Percentiles rank a stretch among this genome's conserved stretches.
Evolutionary conservation across 371 early-diverging fungal genomes (phyloP).

Genomic region (Syncephalastrum racemosum): DNA sequence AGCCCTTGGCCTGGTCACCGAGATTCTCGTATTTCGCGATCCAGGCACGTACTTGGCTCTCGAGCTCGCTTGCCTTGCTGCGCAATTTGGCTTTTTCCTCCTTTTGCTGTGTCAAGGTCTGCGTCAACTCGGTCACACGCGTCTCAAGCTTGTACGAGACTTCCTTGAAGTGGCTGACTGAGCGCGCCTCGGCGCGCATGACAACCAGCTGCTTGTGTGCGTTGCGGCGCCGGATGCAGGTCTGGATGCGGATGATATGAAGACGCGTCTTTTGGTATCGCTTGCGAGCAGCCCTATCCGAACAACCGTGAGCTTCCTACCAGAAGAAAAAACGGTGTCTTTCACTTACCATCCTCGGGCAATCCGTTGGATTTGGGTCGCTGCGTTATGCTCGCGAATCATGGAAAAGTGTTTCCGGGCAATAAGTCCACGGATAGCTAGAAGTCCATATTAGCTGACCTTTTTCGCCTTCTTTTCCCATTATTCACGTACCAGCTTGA

Average conservation of each 20-base stretch:
- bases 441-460: background rate
- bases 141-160: slow-evolving; percentile 92
- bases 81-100: slow-evolving; percentile 68
- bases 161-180: slow-evolving; percentile 91
- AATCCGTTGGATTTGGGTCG: slow-evolving; percentile 71
- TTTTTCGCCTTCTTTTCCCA: background rate
- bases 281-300: slow-evolving; percentile 53
- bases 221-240: slow-evolving; percentile 72
- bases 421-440: slow-evolving; percentile 45
- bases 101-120: slow-evolving; percentile 68
- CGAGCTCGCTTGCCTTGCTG: slow-evolving; percentile 59
- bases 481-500: slow-evolving; percentile 42
- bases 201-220: slow-evolving; percentile 68
- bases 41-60: slow-evolving; percentile 68
- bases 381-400: slow-evolving; percentile 64
- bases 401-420: slow-evolving; percentile 46
- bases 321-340: too few species aligned
- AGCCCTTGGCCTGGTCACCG: slow-evolving; percentile 51
- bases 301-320: background rate
- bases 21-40: slow-evolving; percentile 68
- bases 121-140: slow-evolving; percentile 91
- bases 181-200: slow-evolving; percentile 83
- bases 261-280: slow-evolving; percentile 49
- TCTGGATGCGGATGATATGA: slow-evolving; percentile 78
- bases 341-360: slow-evolving; percentile 53